phyloP scores from a whole-genome alignment of 1,139 yeast genomes.

The Taiozyma onychis region DNA sequence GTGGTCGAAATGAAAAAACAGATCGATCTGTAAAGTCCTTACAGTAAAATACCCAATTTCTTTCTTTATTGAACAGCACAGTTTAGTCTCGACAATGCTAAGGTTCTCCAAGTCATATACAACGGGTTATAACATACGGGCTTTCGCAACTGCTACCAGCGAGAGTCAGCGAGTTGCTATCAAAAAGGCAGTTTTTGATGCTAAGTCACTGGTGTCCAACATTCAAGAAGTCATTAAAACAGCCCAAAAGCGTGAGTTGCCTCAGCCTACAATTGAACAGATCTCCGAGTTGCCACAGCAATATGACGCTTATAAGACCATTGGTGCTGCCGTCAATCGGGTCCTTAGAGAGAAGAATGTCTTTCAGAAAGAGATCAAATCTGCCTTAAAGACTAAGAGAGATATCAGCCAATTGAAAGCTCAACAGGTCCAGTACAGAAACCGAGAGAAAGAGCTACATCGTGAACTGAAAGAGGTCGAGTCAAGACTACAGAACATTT shows the following conservation, averaged over 20 bases:
- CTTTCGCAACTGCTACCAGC: neutral
- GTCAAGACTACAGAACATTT: constrained; percentile 31
- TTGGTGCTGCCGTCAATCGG: constrained; percentile 14
- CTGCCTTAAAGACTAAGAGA: constrained; percentile 20
- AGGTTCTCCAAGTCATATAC: neutral
- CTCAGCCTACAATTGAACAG: constrained; percentile 26
- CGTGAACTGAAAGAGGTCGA: constrained; percentile 28
- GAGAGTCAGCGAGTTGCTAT: constrained; percentile 11
- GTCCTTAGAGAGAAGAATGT: constrained; percentile 25
- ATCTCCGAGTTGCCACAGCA: constrained; percentile 30
- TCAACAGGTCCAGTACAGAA: constrained; percentile 14
- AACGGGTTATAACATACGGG: neutral
- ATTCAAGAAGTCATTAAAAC: constrained; percentile 38
- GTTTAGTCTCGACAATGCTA: neutral
- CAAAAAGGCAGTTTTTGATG: constrained; percentile 43
- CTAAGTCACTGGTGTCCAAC: constrained; percentile 39
- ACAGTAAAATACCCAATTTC: too few species aligned
- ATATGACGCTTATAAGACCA: constrained; percentile 20
- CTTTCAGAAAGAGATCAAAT: constrained; percentile 26
- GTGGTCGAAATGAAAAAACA: neutral
- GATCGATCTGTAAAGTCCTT: neutral
- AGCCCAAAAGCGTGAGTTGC: constrained; percentile 40
- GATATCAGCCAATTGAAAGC: constrained; percentile 24
- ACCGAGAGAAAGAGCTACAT: constrained; percentile 10
- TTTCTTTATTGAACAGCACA: neutral